Percentiles rank a stretch among this genome's conserved stretches.
phyloP scores from a whole-genome alignment of 352 stramenopile genomes.

The Phytophthora quininea region DNA sequence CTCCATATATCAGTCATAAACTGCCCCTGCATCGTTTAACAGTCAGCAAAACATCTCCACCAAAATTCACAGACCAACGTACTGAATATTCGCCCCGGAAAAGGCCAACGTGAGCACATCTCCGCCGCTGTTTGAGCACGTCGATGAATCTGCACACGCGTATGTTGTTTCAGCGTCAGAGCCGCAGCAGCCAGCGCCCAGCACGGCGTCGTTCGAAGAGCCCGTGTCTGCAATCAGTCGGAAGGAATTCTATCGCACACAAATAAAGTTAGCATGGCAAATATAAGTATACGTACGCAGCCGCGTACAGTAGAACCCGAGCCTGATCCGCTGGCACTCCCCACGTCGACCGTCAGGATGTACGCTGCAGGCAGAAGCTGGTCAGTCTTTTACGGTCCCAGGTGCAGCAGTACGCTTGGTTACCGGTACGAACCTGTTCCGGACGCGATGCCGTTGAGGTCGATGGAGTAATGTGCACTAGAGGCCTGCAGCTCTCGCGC shows the following conservation, averaged over 20 bases:
- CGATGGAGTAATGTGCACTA: slow-evolving; percentile 46
- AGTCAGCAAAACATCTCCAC: slow-evolving; percentile 3
- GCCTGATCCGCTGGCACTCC: slow-evolving; percentile 26
- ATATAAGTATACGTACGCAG: neutral
- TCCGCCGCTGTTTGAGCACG: slow-evolving; percentile 44
- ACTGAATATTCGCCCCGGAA: slow-evolving; percentile 70
- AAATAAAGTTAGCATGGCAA: neutral
- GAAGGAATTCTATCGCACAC: slow-evolving; percentile 61
- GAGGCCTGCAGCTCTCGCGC: slow-evolving; percentile 10
- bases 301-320: slow-evolving; percentile 34
- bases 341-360: slow-evolving; percentile 43
- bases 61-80: slow-evolving; percentile 17
- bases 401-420: neutral
- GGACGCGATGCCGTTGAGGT: slow-evolving; percentile 50
- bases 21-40: slow-evolving; percentile 28
- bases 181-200: slow-evolving; percentile 67
- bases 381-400: too few species aligned
- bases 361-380: slow-evolving; percentile 32
- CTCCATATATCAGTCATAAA: slow-evolving; percentile 78
- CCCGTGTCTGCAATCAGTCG: slow-evolving; percentile 82
- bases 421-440: slow-evolving; percentile 35
- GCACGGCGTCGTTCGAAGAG: slow-evolving; percentile 82
- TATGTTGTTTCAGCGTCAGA: slow-evolving; percentile 54
- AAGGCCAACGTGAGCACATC: slow-evolving; percentile 51
- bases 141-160: slow-evolving; percentile 67